A percentile compares a stretch with the other conserved stretches of the same genome.
Evolutionary conservation across 2,329 filamentous ascomycete genomes (phyloP).

Genomic region (Colletotrichum trifolii): DNA sequence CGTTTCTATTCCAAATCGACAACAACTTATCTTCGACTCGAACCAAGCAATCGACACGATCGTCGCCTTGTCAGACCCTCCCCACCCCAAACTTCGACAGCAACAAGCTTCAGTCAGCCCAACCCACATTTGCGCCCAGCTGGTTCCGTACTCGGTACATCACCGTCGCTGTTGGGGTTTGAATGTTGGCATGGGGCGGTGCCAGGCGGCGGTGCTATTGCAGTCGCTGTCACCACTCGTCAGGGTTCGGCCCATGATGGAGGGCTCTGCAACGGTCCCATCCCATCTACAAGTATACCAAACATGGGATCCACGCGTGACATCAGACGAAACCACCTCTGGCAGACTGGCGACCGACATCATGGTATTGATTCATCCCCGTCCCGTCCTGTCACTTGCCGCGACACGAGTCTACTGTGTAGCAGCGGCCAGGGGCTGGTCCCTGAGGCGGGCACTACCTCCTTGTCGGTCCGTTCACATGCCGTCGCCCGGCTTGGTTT

Average conservation of each 20-base stretch:
- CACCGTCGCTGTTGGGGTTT: too few species aligned
- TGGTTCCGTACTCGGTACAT: too few species aligned
- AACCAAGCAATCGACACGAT: constrained; percentile 6
- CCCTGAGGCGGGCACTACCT: constrained; percentile 12
- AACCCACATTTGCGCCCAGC: constrained; percentile 12
- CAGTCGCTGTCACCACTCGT: neutral
- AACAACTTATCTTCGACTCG: neutral
- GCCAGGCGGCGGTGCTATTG: constrained; percentile 24
- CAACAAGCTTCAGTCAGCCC: constrained; percentile 23
- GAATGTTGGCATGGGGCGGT: constrained; percentile 16
- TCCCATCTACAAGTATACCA: constrained; percentile 18
- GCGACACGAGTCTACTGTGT: neutral
- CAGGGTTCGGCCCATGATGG: neutral
- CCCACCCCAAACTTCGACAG: neutral
- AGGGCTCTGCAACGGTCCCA: constrained; percentile 21
- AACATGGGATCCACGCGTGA: constrained; percentile 19
- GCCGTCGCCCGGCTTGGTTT: constrained; percentile 18
- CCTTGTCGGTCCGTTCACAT: neutral
- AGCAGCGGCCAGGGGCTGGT: constrained; percentile 1
- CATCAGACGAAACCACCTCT: constrained; percentile 32
- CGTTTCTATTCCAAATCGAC: too few species aligned
- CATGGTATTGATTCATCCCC: neutral
- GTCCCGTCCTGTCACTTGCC: constrained; percentile 7
- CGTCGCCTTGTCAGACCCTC: constrained; percentile 15
- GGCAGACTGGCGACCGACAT: constrained; percentile 9